phyloP scores from a whole-genome alignment of 108 stramenopile species.

The Pseudonitzschia pungens region DNA sequence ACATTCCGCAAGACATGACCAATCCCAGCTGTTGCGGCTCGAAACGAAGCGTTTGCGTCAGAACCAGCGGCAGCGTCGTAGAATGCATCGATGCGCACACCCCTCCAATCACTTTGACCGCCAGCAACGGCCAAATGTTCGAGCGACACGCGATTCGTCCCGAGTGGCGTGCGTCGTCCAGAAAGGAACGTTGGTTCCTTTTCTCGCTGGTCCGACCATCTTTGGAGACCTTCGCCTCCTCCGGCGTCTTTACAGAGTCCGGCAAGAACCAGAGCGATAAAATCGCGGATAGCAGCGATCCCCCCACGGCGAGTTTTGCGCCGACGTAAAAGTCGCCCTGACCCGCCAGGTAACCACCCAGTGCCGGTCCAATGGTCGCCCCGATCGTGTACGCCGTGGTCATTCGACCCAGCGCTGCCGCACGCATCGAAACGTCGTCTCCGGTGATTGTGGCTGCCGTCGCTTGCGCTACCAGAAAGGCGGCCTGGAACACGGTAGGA shows the following conservation, averaged over 20 bases:
- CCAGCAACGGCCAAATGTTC: slow-evolving; percentile 52
- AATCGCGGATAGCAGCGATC: slow-evolving; percentile 60
- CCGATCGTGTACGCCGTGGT: slow-evolving; percentile 81
- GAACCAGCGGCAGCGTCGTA: slow-evolving; percentile 59
- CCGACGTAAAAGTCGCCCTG: slow-evolving; percentile 61
- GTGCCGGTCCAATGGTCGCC: slow-evolving; percentile 69
- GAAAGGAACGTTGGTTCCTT: slow-evolving; percentile 26
- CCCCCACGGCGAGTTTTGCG: slow-evolving; percentile 68
- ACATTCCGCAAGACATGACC: slow-evolving; percentile 59
- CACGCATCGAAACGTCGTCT: slow-evolving; percentile 41
- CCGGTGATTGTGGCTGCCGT: slow-evolving; percentile 51
- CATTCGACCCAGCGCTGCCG: slow-evolving; percentile 72
- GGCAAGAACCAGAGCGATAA: slow-evolving; percentile 56
- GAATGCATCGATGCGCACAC: slow-evolving; percentile 60
- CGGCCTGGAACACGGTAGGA: slow-evolving; percentile 68
- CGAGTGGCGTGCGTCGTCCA: slow-evolving; percentile 33
- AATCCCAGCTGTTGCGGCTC: slow-evolving; percentile 56
- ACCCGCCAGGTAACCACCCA: slow-evolving; percentile 69
- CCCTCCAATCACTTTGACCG: slow-evolving; percentile 68
- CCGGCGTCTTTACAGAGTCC: not conserved
- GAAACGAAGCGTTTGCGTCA: slow-evolving; percentile 51
- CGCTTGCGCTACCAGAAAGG: slow-evolving; percentile 80
- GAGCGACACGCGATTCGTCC: slow-evolving; percentile 38
- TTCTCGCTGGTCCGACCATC: not conserved
- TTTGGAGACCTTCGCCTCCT: not conserved